These are phyloP conservation scores for cucumber (Cucumis sativus) DNA, from an alignment of 306 rosid species.

Conservation along the genomic window Cucumber_9930_V3 NC_026660.2:2994001-2994500, in stretches of 20 bases:
- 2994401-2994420: too few relatives aligned
- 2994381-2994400: too few relatives aligned
- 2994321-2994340: constrained; percentile 39
- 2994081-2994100: neutral
- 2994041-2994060: neutral
- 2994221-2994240: constrained; percentile 93
- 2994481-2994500: too few relatives aligned
- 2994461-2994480: too few relatives aligned
- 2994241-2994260: constrained; percentile 82
- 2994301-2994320: constrained; percentile 68
- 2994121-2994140: neutral
- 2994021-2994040: neutral
- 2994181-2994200: constrained; percentile 85
- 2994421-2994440: too few relatives aligned
- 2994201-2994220: constrained; percentile 85
- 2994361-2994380: too few relatives aligned
- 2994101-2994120: neutral
- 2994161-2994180: constrained; percentile 85
- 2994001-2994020: neutral
- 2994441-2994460: too few relatives aligned
- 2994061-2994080: neutral
- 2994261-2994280: constrained; percentile 88
- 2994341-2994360: neutral
- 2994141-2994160: constrained; percentile 51
- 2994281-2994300: constrained; percentile 80